Evolutionary conservation across 2,329 filamentous ascomycete species (phyloP).

Genomic region (Alternaria ethzedia): DNA sequence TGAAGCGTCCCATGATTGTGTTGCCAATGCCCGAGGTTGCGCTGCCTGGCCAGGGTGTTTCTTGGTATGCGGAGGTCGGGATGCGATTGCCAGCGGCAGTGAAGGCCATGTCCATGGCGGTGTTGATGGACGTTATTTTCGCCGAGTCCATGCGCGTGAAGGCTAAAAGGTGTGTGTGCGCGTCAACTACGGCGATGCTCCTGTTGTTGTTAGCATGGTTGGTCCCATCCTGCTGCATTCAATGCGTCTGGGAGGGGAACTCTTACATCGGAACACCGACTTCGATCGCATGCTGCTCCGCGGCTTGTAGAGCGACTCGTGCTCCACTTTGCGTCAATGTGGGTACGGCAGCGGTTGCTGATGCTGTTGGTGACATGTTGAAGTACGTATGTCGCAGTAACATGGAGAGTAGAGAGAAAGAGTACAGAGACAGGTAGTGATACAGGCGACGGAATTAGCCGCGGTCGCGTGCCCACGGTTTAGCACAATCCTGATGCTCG

Average conservation of each 20-base stretch:
- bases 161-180: slow-evolving; percentile 51
- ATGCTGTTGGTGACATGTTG: slow-evolving; percentile 21
- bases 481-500: slow-evolving; percentile 6
- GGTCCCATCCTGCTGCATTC: not conserved
- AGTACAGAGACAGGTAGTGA: not conserved
- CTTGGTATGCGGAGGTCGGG: slow-evolving; percentile 59
- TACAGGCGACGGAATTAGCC: slow-evolving; percentile 4
- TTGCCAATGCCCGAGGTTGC: slow-evolving; percentile 57
- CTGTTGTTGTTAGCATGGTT: slow-evolving; percentile 25
- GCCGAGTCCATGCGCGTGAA: slow-evolving; percentile 56
- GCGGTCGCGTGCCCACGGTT: slow-evolving; percentile 8
- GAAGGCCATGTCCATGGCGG: slow-evolving; percentile 67
- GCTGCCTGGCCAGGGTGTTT: slow-evolving; percentile 58
- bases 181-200: slow-evolving; percentile 57
- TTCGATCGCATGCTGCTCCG: slow-evolving; percentile 32
- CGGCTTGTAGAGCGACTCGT: slow-evolving; percentile 35
- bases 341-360: slow-evolving; percentile 24
- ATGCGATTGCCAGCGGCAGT: slow-evolving; percentile 61
- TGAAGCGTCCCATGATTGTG: slow-evolving; percentile 58
- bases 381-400: slow-evolving; percentile 5
- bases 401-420: not conserved
- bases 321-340: slow-evolving; percentile 42
- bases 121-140: slow-evolving; percentile 60
- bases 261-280: slow-evolving; percentile 44
- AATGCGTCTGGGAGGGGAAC: not conserved